Base-by-base conservation (phyloP, 2,329 filamentous ascomycete species). In the Penicillium italicum region DNA sequence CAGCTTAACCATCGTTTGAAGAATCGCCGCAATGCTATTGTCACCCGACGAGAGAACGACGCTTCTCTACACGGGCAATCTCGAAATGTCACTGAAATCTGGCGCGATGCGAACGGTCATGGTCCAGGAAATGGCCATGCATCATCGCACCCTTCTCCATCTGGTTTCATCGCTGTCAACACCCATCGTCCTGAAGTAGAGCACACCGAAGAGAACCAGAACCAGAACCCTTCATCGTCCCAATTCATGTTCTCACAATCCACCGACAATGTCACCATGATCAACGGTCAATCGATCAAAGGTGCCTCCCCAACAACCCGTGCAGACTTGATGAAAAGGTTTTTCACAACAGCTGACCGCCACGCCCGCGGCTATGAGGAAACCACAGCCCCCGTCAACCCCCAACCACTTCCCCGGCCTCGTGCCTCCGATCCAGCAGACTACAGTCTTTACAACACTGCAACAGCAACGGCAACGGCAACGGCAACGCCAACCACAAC, bases 1-100 rank as follows among this genome's bases (percentile, higher is more conserved):
- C 89, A 93, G 70, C 81, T 96, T 18, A 92, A 91, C 63, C 91
- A 94, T 67, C 84, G 88, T 41, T 76, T 96, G 47, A 89, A 88
- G 68, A 87, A 87, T 46, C 85, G 89, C 48, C 86, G 85, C 66
- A 84, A 83, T 51, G 88, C 86, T n/a, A 90, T 92, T 59, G 77
- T 87, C 45, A 82, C 83, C 53, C 80, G 88, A 34, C 81, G 86
- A 54, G 80, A 83, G 55, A 74, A 72, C 37, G 73, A 76, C 60
- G 62, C 69, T 6, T 65, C 66, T 26, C 59, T 74, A 18, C 61
- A 66, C 50, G 59, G 63, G 58, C 68, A 69, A 60, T 67, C 66
- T 16, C 69, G 69, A 41, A 67, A 69, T 8, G 62, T 71, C 28
- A 73, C 69, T 45, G 71, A 77, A 7, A 62, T 68, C 18, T 72